Conservation (phyloP, 345 rosid genomes). For the Psidium friedrichsthalianum region DNA sequence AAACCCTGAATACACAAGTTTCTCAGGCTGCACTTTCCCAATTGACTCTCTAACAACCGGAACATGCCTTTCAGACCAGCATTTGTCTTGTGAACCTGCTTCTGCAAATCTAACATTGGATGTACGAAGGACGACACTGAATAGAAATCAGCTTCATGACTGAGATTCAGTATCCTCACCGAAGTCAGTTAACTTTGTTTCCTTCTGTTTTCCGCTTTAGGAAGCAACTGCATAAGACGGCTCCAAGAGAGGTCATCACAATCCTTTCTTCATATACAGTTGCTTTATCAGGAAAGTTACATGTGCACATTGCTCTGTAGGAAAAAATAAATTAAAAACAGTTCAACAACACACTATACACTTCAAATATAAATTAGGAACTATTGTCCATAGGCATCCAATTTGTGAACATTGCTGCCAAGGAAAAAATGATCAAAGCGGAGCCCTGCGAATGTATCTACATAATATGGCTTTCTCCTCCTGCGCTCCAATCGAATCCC, state of each 20-base stretch:
- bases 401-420: neutral
- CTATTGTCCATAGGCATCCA: neutral
- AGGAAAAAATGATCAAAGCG: neutral
- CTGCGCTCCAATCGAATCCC: neutral
- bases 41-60: too few species aligned
- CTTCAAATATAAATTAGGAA: neutral
- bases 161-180: neutral
- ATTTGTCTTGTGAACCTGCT: neutral
- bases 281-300: neutral
- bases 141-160: neutral
- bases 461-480: neutral
- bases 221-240: neutral
- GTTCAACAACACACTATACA: neutral
- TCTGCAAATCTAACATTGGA: neutral
- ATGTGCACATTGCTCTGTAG: neutral
- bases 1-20: too few species aligned
- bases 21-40: too few species aligned
- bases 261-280: neutral
- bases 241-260: neutral
- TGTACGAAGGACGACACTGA: neutral
- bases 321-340: too few species aligned
- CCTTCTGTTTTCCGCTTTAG: neutral
- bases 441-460: neutral
- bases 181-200: neutral
- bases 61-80: neutral